Conservation (phyloP, 1,284 basidiomycete genomes). For the Ustilago xerochloae region DNA sequence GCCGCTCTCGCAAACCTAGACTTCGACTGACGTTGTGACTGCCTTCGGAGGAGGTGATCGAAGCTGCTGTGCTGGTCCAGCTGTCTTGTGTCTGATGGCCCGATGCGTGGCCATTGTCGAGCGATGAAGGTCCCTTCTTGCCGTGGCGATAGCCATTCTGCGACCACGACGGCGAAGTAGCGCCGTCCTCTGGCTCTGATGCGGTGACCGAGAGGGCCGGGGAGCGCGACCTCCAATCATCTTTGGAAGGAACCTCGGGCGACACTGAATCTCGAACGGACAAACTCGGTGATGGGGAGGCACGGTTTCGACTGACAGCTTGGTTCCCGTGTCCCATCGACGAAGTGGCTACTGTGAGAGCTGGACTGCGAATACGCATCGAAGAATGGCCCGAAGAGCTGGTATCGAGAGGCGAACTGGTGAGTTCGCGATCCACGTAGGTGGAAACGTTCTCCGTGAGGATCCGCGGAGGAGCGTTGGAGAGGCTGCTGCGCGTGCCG, state of each 20-base stretch:
- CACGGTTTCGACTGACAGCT: background rate
- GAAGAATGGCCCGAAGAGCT: slow-evolving; percentile 50
- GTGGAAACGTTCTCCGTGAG: slow-evolving; percentile 11
- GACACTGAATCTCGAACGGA: slow-evolving; percentile 18
- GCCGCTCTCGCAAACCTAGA: slow-evolving; percentile 45
- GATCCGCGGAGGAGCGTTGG: slow-evolving; percentile 23
- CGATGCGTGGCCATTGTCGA: slow-evolving; percentile 12
- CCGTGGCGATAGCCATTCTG: background rate
- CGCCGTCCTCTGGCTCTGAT: slow-evolving; percentile 16
- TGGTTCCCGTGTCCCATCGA: slow-evolving; percentile 20
- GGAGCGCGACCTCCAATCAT: slow-evolving; percentile 27
- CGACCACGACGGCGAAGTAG: slow-evolving; percentile 1
- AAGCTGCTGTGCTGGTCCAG: slow-evolving; percentile 35
- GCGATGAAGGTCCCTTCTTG: slow-evolving; percentile 14
- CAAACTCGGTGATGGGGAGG: slow-evolving; percentile 17
- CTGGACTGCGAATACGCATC: slow-evolving; percentile 26
- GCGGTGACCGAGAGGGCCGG: slow-evolving; percentile 30
- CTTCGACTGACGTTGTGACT: slow-evolving; percentile 13
- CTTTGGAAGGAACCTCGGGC: slow-evolving; percentile 29
- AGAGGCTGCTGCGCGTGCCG: slow-evolving; percentile 12
- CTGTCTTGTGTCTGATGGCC: slow-evolving; percentile 38
- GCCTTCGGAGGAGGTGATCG: slow-evolving; percentile 36
- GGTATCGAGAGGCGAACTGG: slow-evolving; percentile 42
- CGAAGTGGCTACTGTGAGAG: slow-evolving; percentile 28
- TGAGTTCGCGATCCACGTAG: slow-evolving; percentile 12